Percentiles rank a stretch among this genome's conserved stretches.
phyloP scores from a whole-genome alignment of 352 stramenopile species.

The Phytophthora nicotianae region DNA sequence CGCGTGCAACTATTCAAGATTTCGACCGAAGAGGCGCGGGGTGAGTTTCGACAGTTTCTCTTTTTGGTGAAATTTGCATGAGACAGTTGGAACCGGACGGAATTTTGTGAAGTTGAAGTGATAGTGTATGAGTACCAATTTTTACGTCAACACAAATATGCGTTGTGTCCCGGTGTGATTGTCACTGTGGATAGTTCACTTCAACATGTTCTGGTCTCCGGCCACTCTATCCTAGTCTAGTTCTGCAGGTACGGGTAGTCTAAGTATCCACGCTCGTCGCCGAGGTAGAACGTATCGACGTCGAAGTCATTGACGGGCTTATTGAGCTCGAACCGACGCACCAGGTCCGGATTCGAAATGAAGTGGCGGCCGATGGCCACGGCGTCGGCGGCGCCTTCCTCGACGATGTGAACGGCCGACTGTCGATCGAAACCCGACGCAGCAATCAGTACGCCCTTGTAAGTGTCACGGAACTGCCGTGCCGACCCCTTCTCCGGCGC shows the following conservation, averaged over 20 bases:
- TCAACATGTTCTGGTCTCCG: slow-evolving; percentile 13
- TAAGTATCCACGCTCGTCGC: slow-evolving; percentile 54
- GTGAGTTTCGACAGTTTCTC: slow-evolving; percentile 14
- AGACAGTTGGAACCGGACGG: slow-evolving; percentile 5
- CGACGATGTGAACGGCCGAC: slow-evolving; percentile 55
- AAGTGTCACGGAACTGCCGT: slow-evolving; percentile 57
- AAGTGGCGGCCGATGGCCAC: slow-evolving; percentile 74
- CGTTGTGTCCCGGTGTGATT: not conserved
- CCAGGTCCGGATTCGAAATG: slow-evolving; percentile 80
- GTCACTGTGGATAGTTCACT: slow-evolving; percentile 3
- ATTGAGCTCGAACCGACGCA: slow-evolving; percentile 55
- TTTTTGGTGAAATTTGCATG: not conserved
- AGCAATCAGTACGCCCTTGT: slow-evolving; percentile 66
- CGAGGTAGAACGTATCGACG: slow-evolving; percentile 51
- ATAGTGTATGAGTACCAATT: not conserved
- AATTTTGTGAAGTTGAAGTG: not conserved
- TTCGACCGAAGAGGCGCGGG: slow-evolving; percentile 29
- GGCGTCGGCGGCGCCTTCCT: slow-evolving; percentile 54
- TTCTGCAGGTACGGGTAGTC: slow-evolving; percentile 51
- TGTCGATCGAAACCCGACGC: slow-evolving; percentile 61
- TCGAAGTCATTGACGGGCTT: slow-evolving; percentile 51
- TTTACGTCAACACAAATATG: not conserved
- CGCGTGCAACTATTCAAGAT: slow-evolving; percentile 42
- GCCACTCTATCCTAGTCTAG: not conserved
- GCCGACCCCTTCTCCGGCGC: slow-evolving; percentile 49